Evolutionary conservation across 1,284 basidiomycete species (phyloP).

Genomic region (Ustilago curta): DNA sequence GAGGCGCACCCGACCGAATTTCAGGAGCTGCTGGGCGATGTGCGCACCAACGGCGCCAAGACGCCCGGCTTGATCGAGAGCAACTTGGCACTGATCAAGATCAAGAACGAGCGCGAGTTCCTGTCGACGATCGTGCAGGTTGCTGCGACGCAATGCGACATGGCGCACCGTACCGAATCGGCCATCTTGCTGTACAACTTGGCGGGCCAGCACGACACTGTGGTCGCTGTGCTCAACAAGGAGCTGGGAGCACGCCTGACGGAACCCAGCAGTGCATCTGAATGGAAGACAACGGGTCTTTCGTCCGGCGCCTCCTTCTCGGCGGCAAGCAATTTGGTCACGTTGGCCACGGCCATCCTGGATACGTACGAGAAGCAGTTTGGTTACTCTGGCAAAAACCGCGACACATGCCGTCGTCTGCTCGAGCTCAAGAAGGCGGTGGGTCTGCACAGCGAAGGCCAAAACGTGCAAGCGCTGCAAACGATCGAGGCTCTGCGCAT

Average conservation of each 20-base stretch:
- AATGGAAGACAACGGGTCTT: slow-evolving; percentile 42
- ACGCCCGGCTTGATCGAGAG: slow-evolving; percentile 90
- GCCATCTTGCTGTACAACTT: slow-evolving; percentile 96
- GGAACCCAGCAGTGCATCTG: slow-evolving; percentile 51
- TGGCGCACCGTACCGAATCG: slow-evolving; percentile 80
- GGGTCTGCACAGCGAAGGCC: slow-evolving; percentile 79
- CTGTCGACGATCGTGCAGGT: slow-evolving; percentile 84
- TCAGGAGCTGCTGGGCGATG: slow-evolving; percentile 87
- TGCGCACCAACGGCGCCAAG: slow-evolving; percentile 86
- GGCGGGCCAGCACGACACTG: slow-evolving; percentile 88
- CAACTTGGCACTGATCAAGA: slow-evolving; percentile 80
- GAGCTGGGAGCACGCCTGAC: slow-evolving; percentile 80
- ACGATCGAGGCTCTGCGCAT: slow-evolving; percentile 89
- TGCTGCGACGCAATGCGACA: slow-evolving; percentile 80
- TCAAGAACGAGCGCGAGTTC: slow-evolving; percentile 80
- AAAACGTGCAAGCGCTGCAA: slow-evolving; percentile 83
- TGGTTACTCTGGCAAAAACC: slow-evolving; percentile 81
- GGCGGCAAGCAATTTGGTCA: slow-evolving; percentile 79
- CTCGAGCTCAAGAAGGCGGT: slow-evolving; percentile 86
- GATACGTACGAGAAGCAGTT: slow-evolving; percentile 81
- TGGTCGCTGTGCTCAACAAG: slow-evolving; percentile 86
- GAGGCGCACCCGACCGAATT: slow-evolving; percentile 79
- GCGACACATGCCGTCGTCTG: slow-evolving; percentile 76
- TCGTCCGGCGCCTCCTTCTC: slow-evolving; percentile 71
- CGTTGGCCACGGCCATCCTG: slow-evolving; percentile 84